Base-by-base conservation (phyloP, 352 stramenopile genomes). In the Plasmopara halstedii region DNA sequence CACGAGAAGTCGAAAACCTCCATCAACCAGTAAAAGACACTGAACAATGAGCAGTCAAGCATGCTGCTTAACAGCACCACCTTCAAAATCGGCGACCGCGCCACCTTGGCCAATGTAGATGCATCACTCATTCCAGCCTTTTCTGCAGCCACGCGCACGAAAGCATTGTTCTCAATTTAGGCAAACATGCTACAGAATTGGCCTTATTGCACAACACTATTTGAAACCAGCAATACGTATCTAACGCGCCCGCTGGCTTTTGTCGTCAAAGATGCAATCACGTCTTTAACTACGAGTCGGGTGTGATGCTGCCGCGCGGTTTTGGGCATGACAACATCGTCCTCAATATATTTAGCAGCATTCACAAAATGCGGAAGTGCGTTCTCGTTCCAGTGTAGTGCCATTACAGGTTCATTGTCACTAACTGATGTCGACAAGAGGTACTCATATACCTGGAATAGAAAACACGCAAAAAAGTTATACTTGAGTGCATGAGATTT, bases 131-230 rank as follows among this genome's bases (percentile, higher is more conserved):
- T 43, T 0, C 44, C 39, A 7, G 62, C 57, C 2, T 48, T 46
- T 1, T 63, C 56, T 1, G 56, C 57, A 11, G 58, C 62, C 19
- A 46, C 47, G n/a, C 53, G 58, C 46, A 67, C 46, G 43, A 71
- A 71, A 34, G 50, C 46, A 50, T 71, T 53, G 53, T 65, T 71
- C 43, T 71, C 62, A 18, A 71, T 62, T 53, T 65, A 64, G 10
- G 57, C 62, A 27, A 71, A 65, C 57, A 71, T 66, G 22, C 57
- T 53, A 34, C 62, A 71, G 35, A 71, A 55, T n/a, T 71, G 58
- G 13, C 62, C 62, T 34, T 67, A 71, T 55, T 71, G 57, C 38
- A 71, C 53, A 42, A 71, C 57, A 40, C 53, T 67, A 32, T 67
- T 65, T 25, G 62, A 50, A 13, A 54, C 53, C 14, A 71, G 50